Conservation (phyloP, 1,139 yeast species). For the Candida sp. region DNA sequence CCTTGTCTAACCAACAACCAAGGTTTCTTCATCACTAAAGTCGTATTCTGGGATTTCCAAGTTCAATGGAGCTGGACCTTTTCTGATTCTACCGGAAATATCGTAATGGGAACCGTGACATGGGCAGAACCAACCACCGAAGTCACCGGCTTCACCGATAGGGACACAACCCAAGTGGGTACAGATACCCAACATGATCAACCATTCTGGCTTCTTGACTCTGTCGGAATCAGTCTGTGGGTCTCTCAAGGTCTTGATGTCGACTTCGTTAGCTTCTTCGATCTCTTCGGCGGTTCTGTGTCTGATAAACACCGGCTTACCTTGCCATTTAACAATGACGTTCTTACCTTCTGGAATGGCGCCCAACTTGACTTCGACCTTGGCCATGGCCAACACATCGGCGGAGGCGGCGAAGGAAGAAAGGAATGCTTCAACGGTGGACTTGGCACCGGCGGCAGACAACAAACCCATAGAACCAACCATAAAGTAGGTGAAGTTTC, state of each 20-base stretch:
- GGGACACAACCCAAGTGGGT: conserved; percentile 99
- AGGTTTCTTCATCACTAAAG: conserved; percentile 77
- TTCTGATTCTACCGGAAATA: conserved; percentile 99
- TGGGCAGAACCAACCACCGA: conserved; percentile 99
- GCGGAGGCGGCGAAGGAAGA: conserved; percentile 97
- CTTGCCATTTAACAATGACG: conserved; percentile 99
- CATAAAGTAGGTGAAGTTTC: conserved; percentile 96
- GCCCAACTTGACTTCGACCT: conserved; percentile 95
- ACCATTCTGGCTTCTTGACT: conserved; percentile 98
- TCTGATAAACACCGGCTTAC: conserved; percentile 99
- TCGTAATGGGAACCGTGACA: conserved; percentile 99
- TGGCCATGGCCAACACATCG: conserved; percentile 99
- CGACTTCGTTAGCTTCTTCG: conserved; percentile 89
- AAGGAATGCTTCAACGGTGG: conserved; percentile 96
- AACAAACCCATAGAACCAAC: conserved; percentile 96
- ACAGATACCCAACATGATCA: conserved; percentile 99
- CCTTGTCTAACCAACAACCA: conserved; percentile 62
- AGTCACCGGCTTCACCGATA: conserved; percentile 99
- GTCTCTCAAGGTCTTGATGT: conserved; percentile 81
- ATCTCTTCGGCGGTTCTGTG: conserved; percentile 97
- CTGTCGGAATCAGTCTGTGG: conserved; percentile 95
- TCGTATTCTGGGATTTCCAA: conserved; percentile 95
- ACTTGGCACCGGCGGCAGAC: conserved; percentile 97
- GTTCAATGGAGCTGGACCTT: conserved; percentile 99
- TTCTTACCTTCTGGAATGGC: conserved; percentile 98